Conservation (phyloP, 2,329 filamentous ascomycete genomes). For the Parascedosporium putredinis region DNA sequence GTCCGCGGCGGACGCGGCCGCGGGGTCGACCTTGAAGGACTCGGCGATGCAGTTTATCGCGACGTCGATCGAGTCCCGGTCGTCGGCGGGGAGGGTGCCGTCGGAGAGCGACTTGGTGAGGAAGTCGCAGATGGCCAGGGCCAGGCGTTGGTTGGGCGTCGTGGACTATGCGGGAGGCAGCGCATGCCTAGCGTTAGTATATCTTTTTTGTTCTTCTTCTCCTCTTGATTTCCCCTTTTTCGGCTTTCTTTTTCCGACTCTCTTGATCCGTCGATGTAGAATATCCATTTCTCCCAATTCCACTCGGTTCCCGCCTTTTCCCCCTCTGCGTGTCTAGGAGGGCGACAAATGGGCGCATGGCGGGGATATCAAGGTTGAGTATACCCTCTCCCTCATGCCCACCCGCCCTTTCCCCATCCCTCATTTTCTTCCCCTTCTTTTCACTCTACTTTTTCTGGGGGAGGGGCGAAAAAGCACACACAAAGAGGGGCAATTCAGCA, state of each 20-base stretch:
- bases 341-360: no score
- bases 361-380: no score
- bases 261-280: no score
- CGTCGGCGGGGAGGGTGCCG: constrained; percentile 77
- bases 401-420: neutral
- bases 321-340: no score
- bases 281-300: no score
- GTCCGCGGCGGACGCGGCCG: constrained; percentile 65
- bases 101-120: constrained; percentile 74
- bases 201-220: no score
- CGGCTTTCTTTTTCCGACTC: no score
- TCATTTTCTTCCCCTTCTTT: neutral
- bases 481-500: constrained; percentile 3
- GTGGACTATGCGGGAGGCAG: constrained; percentile 15
- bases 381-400: neutral
- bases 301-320: no score
- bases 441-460: no score
- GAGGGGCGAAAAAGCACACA: neutral
- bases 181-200: no score
- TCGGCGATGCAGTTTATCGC: constrained; percentile 91
- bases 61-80: constrained; percentile 88
- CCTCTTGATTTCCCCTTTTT: no score
- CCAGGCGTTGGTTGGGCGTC: constrained; percentile 68
- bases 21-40: constrained; percentile 88
- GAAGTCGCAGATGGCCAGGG: constrained; percentile 95